Percentiles rank a stretch among this genome's conserved stretches.
Evolutionary conservation across 495 filamentous ascomycete genomes (phyloP).

Genomic region (Penicillium riverlandense): DNA sequence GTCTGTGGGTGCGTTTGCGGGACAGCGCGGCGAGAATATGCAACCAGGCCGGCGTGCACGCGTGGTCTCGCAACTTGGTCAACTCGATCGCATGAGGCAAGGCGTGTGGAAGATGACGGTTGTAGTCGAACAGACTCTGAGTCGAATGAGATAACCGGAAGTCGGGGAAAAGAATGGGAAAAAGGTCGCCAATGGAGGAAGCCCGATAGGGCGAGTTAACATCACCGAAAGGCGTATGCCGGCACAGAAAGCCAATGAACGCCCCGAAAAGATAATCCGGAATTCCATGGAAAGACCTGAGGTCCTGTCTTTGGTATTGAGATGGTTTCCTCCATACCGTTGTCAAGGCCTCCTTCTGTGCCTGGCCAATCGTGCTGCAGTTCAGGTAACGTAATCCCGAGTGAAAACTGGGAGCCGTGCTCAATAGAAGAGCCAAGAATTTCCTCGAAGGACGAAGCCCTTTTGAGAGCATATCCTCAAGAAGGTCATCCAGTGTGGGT

Average conservation of each 20-base stretch:
- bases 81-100: slow-evolving; percentile 40
- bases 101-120: slow-evolving; percentile 16
- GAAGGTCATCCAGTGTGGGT: slow-evolving; percentile 47
- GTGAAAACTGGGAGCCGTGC: slow-evolving; percentile 28
- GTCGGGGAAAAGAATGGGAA: slow-evolving; percentile 21
- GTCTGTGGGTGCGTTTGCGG: slow-evolving; percentile 10
- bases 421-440: slow-evolving; percentile 44
- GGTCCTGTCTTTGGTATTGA: slow-evolving; percentile 8
- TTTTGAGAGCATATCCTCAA: slow-evolving; percentile 44
- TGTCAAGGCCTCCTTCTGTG: slow-evolving; percentile 14
- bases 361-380: slow-evolving; percentile 25
- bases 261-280: slow-evolving; percentile 38
- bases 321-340: slow-evolving; percentile 14
- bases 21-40: slow-evolving; percentile 25
- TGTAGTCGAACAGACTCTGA: slow-evolving; percentile 13
- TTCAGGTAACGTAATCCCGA: slow-evolving; percentile 36
- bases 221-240: not conserved
- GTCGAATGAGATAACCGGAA: slow-evolving; percentile 1
- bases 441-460: slow-evolving; percentile 33
- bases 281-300: slow-evolving; percentile 20
- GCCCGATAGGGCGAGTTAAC: no score
- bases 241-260: slow-evolving; percentile 43
- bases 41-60: slow-evolving; percentile 33
- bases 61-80: slow-evolving; percentile 21
- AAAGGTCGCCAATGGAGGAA: slow-evolving; percentile 13